These are phyloP conservation scores for Sporothrix schenckii DNA, from an alignment of 2,329 filamentous ascomycete species.

Conservation along the genomic window DNA sequence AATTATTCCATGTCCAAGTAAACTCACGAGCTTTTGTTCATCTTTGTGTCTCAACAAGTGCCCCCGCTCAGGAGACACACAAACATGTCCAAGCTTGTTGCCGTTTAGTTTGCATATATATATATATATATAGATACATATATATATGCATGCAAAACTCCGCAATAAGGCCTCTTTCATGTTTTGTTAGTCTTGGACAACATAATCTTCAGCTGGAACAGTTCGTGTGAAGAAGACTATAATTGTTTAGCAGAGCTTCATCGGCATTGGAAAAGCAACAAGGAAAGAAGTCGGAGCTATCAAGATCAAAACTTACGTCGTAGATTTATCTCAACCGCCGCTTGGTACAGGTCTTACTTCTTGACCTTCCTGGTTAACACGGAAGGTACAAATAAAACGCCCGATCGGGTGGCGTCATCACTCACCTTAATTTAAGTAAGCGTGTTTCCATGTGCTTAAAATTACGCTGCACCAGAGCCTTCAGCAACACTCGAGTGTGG, in stretches of 20 bases:
- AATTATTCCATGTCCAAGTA: neutral
- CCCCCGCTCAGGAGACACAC: neutral
- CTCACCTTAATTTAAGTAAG: neutral
- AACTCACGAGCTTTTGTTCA: neutral
- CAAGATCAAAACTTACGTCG: no score
- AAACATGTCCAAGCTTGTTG: neutral
- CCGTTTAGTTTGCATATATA: no score
- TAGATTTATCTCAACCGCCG: no score
- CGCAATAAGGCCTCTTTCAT: neutral
- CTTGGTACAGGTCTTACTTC: neutral
- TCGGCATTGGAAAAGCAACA: neutral
- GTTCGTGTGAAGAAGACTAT: neutral
- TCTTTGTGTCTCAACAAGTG: neutral
- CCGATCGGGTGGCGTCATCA: neutral
- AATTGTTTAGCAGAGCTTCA: neutral
- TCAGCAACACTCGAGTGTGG: neutral
- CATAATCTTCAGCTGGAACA: no score
- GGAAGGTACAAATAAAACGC: neutral
- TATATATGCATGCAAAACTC: constrained; percentile 9
- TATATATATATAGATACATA: neutral
- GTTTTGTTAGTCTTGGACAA: neutral
- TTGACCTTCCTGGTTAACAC: neutral
- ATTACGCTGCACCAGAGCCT: neutral
- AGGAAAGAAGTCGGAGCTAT: neutral
- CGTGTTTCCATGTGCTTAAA: neutral